phyloP scores from a whole-genome alignment of 495 filamentous ascomycete genomes.

The Tuber borchii region DNA sequence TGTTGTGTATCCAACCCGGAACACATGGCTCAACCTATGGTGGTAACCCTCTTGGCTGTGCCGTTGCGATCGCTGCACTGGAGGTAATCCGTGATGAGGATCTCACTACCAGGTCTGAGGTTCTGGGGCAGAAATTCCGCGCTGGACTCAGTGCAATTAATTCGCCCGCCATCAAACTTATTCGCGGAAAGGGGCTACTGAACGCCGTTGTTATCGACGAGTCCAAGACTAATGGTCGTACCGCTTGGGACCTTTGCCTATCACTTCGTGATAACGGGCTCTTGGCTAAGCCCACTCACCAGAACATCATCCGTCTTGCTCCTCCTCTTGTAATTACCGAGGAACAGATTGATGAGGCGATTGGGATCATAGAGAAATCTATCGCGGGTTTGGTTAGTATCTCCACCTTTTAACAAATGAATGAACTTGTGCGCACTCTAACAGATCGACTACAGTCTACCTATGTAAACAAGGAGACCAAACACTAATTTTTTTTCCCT shows the following conservation, averaged over 20 bases:
- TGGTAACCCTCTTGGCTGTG: constrained; percentile 93
- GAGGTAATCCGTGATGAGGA: constrained; percentile 89
- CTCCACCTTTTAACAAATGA: neutral
- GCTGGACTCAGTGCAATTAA: constrained; percentile 62
- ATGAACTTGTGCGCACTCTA: neutral
- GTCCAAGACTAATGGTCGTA: constrained; percentile 70
- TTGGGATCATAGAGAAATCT: constrained; percentile 69
- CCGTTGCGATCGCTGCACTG: constrained; percentile 91
- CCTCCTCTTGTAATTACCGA: constrained; percentile 82
- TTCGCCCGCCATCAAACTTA: constrained; percentile 69
- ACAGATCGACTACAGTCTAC: neutral
- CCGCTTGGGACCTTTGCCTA: constrained; percentile 96
- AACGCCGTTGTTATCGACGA: constrained; percentile 98
- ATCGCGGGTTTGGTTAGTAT: constrained; percentile 52
- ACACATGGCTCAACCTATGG: constrained; percentile 97
- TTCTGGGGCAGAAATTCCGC: constrained; percentile 77
- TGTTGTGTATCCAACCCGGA: constrained; percentile 95
- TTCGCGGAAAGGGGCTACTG: constrained; percentile 88
- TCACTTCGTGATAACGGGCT: constrained; percentile 92
- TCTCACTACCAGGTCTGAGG: constrained; percentile 73
- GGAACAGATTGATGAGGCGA: constrained; percentile 69
- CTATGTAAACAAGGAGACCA: neutral
- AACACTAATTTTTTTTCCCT: neutral
- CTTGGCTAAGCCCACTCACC: constrained; percentile 94
- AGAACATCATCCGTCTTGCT: constrained; percentile 94